These are phyloP conservation scores for Flaveria trinervia DNA, from an alignment of 129 eudicot genomes.

Conservation along the genomic window DNA sequence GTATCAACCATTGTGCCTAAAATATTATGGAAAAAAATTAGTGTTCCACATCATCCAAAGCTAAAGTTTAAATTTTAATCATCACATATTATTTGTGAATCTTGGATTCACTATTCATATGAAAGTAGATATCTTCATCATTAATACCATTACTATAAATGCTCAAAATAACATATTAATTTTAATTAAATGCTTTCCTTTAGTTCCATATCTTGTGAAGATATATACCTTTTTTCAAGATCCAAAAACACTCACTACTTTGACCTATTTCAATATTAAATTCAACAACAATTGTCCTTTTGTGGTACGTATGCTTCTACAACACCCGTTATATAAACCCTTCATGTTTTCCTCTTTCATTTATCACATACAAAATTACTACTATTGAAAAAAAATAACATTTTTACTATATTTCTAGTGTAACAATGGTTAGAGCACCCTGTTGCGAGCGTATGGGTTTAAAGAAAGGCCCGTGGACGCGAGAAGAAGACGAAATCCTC, in stretches of 20 bases:
- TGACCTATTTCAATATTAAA: conserved; percentile 15
- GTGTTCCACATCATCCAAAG: background rate
- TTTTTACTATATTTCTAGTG: background rate
- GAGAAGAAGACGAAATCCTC: conserved; percentile 60
- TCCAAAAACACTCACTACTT: conserved; percentile 15
- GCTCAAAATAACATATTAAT: background rate
- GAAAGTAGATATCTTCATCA: background rate
- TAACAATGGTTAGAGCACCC: conserved; percentile 71
- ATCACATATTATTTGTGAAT: background rate
- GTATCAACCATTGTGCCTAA: too few species aligned
- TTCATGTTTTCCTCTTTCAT: background rate
- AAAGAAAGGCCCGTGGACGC: conserved; percentile 90
- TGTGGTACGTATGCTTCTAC: conserved; percentile 15
- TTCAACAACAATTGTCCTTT: conserved; percentile 25
- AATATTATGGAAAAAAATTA: too few species aligned
- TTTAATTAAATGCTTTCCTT: background rate
- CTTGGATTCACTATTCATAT: background rate
- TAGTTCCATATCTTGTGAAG: background rate
- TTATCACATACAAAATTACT: background rate
- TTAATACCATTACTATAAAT: background rate
- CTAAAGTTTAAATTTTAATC: background rate
- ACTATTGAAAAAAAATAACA: background rate
- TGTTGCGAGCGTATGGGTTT: conserved; percentile 80
- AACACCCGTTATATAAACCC: conserved; percentile 28
- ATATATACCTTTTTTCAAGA: background rate